A percentile compares a stretch with the other conserved stretches of the same genome.
Conservation (phyloP, 1,139 yeast genomes). For the Geotrichum carabidarum region DNA sequence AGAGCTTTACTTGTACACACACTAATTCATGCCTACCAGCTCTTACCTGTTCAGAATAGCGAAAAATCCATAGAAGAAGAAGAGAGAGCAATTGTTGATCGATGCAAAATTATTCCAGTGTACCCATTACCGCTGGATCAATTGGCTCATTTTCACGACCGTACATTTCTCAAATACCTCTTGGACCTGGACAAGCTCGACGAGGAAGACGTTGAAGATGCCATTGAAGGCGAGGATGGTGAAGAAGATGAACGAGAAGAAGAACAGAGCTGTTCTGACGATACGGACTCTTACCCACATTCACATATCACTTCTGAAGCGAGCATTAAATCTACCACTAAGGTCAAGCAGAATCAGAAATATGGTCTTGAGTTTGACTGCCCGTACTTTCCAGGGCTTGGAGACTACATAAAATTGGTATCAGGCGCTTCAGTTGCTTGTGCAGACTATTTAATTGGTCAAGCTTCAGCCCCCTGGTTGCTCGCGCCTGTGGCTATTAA, state of each 20-base stretch:
- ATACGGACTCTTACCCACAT: neutral
- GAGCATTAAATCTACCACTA: slow-evolving; percentile 5
- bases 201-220: slow-evolving; percentile 26
- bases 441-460: slow-evolving; percentile 37
- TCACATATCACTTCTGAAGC: slow-evolving; percentile 2
- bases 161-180: slow-evolving; percentile 39
- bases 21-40: slow-evolving; percentile 43
- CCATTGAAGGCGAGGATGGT: slow-evolving; percentile 12
- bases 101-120: slow-evolving; percentile 18
- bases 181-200: slow-evolving; percentile 24
- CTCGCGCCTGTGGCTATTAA: slow-evolving; percentile 47
- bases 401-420: slow-evolving; percentile 46
- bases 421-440: slow-evolving; percentile 59
- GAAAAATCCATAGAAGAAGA: neutral
- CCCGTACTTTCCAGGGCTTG: slow-evolving; percentile 53
- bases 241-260: neutral
- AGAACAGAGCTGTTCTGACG: neutral
- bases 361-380: slow-evolving; percentile 54
- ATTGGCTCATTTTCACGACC: slow-evolving; percentile 42
- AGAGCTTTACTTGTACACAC: slow-evolving; percentile 47
- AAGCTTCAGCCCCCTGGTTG: neutral
- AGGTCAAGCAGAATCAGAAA: slow-evolving; percentile 16
- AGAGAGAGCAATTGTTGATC: neutral
- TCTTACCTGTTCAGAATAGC: slow-evolving; percentile 27
- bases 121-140: slow-evolving; percentile 28